A percentile compares a stretch with the other conserved stretches of the same genome.
Conservation (phyloP, 495 filamentous ascomycete genomes). For the Opeltia flavorubescens region DNA sequence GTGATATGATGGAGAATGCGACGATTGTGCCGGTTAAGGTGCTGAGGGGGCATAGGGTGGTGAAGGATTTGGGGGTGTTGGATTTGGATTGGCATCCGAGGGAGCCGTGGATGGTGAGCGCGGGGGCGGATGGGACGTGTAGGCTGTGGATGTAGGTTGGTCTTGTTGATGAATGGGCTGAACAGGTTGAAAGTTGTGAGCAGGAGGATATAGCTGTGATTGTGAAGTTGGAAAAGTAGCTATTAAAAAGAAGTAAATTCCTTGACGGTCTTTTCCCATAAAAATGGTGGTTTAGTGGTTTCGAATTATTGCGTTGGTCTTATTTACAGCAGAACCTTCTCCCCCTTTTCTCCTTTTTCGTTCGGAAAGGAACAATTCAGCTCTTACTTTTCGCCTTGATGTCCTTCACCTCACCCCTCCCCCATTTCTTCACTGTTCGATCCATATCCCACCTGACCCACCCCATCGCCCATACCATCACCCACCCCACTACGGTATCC, state of each 20-base stretch:
- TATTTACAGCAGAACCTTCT: no score
- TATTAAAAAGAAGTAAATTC: no score
- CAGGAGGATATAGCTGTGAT: no score
- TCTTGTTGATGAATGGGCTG: no score
- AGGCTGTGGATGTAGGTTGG: constrained; percentile 51
- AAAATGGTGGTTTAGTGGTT: no score
- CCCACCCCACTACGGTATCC: constrained; percentile 14
- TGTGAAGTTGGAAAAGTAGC: no score
- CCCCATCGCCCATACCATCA: constrained; percentile 11
- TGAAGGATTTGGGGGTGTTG: constrained; percentile 69
- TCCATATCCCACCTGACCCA: constrained; percentile 17
- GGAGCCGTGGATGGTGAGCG: constrained; percentile 86
- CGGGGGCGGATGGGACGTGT: constrained; percentile 84
- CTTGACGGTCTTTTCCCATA: no score
- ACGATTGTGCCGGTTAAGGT: constrained; percentile 93
- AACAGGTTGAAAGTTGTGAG: no score
- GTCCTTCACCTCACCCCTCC: constrained; percentile 2
- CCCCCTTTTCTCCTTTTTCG: no score
- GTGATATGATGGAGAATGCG: constrained; percentile 87
- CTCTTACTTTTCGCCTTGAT: background rate
- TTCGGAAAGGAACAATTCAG: background rate
- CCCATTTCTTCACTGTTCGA: constrained; percentile 15
- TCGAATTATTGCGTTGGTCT: no score
- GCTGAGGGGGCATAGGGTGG: constrained; percentile 69
- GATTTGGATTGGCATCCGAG: constrained; percentile 90